Evolutionary conservation across 345 rosid species (phyloP).

Genomic region (Eutrema japonicum): DNA sequence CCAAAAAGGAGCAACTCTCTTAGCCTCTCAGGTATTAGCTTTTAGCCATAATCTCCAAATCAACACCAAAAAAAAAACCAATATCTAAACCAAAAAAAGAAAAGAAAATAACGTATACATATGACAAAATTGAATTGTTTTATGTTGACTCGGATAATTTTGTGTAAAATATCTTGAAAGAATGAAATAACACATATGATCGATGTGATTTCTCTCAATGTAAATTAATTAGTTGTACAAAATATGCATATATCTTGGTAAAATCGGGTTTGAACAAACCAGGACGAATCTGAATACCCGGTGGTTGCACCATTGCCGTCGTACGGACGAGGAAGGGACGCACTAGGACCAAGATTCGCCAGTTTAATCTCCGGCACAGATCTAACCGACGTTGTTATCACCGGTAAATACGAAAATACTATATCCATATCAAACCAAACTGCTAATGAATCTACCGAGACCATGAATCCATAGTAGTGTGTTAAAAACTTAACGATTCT

Average conservation of each 20-base stretch:
- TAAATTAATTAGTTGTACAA: too few species aligned
- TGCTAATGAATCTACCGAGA: too few species aligned
- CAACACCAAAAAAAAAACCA: neutral
- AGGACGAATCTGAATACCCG: conserved; percentile 75
- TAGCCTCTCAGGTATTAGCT: conserved; percentile 62
- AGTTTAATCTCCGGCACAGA: conserved; percentile 68
- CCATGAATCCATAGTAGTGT: neutral
- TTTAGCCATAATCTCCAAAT: neutral
- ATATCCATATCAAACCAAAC: neutral
- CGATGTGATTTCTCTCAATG: too few species aligned
- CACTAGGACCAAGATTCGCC: conserved; percentile 49
- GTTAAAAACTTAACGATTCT: neutral
- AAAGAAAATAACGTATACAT: too few species aligned
- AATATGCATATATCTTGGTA: neutral
- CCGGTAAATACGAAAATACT: conserved; percentile 48
- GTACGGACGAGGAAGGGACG: conserved; percentile 65
- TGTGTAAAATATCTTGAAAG: too few species aligned
- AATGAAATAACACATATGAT: too few species aligned
- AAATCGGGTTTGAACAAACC: conserved; percentile 14
- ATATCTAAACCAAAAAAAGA: neutral
- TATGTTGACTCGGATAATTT: too few species aligned
- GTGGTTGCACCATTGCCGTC: conserved; percentile 54
- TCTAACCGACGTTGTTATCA: conserved; percentile 65
- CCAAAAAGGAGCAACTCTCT: conserved; percentile 56
- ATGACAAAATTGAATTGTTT: too few species aligned